Conservation (phyloP, 352 stramenopile species). For the Globisporangium lucens region DNA sequence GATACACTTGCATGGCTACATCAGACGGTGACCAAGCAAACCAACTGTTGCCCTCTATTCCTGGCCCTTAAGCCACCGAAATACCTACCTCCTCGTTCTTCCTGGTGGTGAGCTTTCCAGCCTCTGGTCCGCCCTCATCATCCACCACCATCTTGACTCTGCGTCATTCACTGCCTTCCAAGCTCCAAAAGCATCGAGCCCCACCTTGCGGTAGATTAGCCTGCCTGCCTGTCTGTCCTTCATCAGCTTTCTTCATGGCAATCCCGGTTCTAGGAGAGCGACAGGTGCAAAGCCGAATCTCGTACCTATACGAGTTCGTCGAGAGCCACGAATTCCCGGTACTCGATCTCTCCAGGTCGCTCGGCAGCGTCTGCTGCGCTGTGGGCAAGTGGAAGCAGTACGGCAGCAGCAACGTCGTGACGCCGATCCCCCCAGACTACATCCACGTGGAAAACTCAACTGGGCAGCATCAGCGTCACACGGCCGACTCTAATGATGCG, state of each 20-base stretch:
- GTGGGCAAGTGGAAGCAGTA: neutral
- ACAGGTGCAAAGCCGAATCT: neutral
- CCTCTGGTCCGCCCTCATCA: too few species aligned
- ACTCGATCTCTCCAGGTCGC: slow-evolving; percentile 12
- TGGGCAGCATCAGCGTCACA: neutral
- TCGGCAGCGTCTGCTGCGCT: slow-evolving; percentile 8
- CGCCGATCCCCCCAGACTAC: neutral
- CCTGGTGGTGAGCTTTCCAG: too few species aligned
- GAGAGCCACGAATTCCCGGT: slow-evolving; percentile 10
- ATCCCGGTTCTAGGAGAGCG: neutral
- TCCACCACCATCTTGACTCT: too few species aligned
- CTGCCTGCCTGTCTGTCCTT: too few species aligned
- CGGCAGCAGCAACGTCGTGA: neutral
- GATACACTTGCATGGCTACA: neutral
- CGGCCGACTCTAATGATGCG: neutral
- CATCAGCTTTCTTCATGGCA: neutral
- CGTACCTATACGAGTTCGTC: slow-evolving; percentile 18
- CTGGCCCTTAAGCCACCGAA: too few species aligned
- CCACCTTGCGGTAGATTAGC: neutral
- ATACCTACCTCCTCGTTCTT: too few species aligned
- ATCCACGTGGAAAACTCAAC: neutral
- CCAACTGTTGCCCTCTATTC: too few species aligned
- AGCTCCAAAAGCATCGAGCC: neutral
- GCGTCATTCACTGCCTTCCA: neutral
- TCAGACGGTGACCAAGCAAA: too few species aligned